Base-by-base conservation (phyloP, 2,329 filamentous ascomycete genomes). In the Pyrenophora teres region DNA sequence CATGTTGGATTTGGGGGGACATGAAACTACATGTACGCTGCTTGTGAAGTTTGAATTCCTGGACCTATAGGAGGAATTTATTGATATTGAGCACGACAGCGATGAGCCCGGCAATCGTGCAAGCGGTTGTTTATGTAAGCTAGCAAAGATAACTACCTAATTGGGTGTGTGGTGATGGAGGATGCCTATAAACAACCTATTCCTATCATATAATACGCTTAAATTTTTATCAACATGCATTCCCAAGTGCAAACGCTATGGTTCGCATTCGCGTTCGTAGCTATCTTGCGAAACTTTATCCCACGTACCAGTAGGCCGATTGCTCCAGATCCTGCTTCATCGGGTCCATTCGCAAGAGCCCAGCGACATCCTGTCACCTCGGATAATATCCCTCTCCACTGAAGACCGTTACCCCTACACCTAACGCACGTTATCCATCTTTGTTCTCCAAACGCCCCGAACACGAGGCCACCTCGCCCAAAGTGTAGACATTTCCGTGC, bases 1-100 rank as follows among this genome's bases (percentile, higher is more conserved):
- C 4, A 81, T 89, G 81, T 62, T 87, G 59, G 85, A 88, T 62
- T 71, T 88, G 50, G 83, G 83, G 65, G 86, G 86, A 0, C 76
- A 80, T 27, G 84, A 88, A 75, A 88, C 86, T 0, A 80, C 75
- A 54, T 87, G 85, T 57, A 81, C 82, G 3, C 51, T 89, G 38
- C 72, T 88, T 25, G 80, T 87, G 5, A 83, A 77, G 60, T 86
- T 88, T 67, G 81, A 85, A 50, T 65, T 87, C 46, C 23, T 64
- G 13, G 63, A 69, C 10, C 12, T 61, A 1, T 70, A 65, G 54
- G 31, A 53, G 45, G 12, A 23, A 19, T 21, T 15, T 32, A 3
- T 15, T 19, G 36, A 27, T 5, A 19, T 7, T 39, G 15, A 36
- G 16, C 23, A 37, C n/a, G 27, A 25, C 27, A 37, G 37, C 15